Base-by-base conservation (phyloP, 2,329 filamentous ascomycete species). In the Mollisiaceae sp. region DNA sequence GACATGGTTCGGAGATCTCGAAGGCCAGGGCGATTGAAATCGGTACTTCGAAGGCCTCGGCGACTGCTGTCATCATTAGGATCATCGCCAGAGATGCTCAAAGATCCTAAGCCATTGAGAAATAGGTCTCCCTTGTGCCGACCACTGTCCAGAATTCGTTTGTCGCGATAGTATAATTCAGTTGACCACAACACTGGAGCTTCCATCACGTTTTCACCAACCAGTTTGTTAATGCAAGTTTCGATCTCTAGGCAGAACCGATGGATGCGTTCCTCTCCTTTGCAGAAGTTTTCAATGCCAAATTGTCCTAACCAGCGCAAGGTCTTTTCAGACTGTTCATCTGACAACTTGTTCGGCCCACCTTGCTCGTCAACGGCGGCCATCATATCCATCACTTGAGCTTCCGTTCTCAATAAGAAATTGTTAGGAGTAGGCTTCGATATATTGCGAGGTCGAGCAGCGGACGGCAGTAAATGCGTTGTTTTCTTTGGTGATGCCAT, bases 331-430 rank as follows among this genome's bases (percentile, higher is more conserved):
- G 94, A 90, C 77, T 98, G 95, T 63, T 97, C 93, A 75, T 98
- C 94, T n/a, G 92, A 94, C 14, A 99, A 84, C 77, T 99, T 99
- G 77, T 96, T 97, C 0, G 93, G 92, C 0, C 95, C 94, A 14
- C 94, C 94, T 71, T 97, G 92, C 61, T 92, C 92, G 64, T 91
- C 89, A 0, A 86, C 83, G 5, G 93, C 93, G 36, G 94, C 93
- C 75, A 98, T 85, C 14, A 97, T 85, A 67, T 97, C 93, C 76
- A 97, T 87, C 54, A 95, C 87, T 75, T 97, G 93, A 8, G 90
- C 89, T 77, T 97, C 93, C 0, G 91, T 90, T 72, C 91, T 91
- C 70, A 93, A 88, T 8, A 97, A 84, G 66, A 94, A 90, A n/a
- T 78, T 75, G 43, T 75, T 75, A 41, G 74, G 63, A 43, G 72